A percentile compares a stretch with the other conserved stretches of the same genome.
Conservation (phyloP, 2,329 filamentous ascomycete genomes). For the Colletotrichum spinosum region DNA sequence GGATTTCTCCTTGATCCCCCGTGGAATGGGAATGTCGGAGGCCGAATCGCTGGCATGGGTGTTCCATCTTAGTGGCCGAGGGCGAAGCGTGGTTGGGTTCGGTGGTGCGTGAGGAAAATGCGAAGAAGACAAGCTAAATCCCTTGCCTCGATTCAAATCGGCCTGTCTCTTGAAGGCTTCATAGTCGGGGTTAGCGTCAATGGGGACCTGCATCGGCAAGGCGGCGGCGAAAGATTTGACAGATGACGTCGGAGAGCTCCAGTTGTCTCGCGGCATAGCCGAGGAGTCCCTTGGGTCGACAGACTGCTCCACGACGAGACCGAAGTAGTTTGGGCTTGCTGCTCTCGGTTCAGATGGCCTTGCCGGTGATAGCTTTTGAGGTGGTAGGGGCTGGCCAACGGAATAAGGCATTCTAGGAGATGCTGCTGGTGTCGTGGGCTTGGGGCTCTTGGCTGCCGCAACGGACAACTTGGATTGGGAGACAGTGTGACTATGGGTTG, state of each 20-base stretch:
- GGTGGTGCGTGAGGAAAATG: constrained; percentile 56
- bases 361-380: constrained; percentile 58
- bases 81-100: constrained; percentile 49
- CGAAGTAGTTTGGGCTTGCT: constrained; percentile 89
- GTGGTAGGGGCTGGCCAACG: constrained; percentile 65
- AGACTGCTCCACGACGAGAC: constrained; percentile 72
- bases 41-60: constrained; percentile 59
- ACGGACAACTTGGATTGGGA: constrained; percentile 55
- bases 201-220: constrained; percentile 75
- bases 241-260: constrained; percentile 78
- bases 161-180: constrained; percentile 81
- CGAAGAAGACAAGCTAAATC: constrained; percentile 60
- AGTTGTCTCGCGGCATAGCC: constrained; percentile 75
- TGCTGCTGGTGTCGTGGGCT: constrained; percentile 62
- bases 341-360: constrained; percentile 54
- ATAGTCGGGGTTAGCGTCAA: constrained; percentile 84
- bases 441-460: constrained; percentile 46
- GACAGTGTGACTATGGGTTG: constrained; percentile 49
- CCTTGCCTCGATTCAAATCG: constrained; percentile 68
- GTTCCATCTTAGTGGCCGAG: constrained; percentile 59
- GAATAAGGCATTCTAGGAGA: constrained; percentile 66
- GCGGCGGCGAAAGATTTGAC: constrained; percentile 76
- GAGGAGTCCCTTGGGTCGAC: constrained; percentile 73
- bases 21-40: constrained; percentile 44
- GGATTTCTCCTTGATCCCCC: constrained; percentile 20